These are phyloP conservation scores for Flaveria sonorensis DNA, from an alignment of 129 eudicot genomes.

Conservation along the genomic window DNA sequence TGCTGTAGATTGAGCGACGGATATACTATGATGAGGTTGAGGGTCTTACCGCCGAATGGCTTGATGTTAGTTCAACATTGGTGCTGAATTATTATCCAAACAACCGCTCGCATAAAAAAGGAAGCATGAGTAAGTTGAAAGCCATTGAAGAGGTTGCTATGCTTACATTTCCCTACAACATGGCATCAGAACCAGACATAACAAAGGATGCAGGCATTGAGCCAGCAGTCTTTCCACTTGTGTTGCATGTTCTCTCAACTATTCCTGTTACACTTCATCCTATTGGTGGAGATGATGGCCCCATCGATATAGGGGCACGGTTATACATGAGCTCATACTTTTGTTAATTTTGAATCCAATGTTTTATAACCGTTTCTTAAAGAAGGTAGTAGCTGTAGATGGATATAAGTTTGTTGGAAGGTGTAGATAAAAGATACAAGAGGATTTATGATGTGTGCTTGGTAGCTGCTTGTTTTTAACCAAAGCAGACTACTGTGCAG, in stretches of 20 bases:
- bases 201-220: conserved; percentile 38
- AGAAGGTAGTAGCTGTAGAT: neutral
- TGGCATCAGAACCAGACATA: conserved; percentile 28
- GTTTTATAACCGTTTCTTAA: conserved; percentile 2
- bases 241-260: conserved; percentile 65
- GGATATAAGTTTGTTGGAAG: conserved; percentile 9
- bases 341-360: neutral
- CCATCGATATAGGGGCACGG: conserved; percentile 84
- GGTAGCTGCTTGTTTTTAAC: conserved; percentile 36
- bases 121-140: conserved; percentile 55
- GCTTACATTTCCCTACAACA: conserved; percentile 48
- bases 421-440: conserved; percentile 10
- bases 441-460: conserved; percentile 17
- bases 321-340: conserved; percentile 70
- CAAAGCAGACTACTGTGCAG: conserved; percentile 28
- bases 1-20: conserved; percentile 73
- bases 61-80: conserved; percentile 77
- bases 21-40: conserved; percentile 92
- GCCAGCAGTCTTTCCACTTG: conserved; percentile 80
- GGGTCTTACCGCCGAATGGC: conserved; percentile 84
- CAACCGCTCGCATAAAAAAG: conserved; percentile 55
- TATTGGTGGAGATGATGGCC: conserved; percentile 91
- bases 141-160: conserved; percentile 71
- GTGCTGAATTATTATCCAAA: conserved; percentile 47
- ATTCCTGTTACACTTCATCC: conserved; percentile 85